Percentiles rank a stretch among this genome's conserved stretches.
Evolutionary conservation across 225 moss, liverwort and hornwort genomes (phyloP).

Genomic region (Bryoerythrophyllum caledonicum): DNA sequence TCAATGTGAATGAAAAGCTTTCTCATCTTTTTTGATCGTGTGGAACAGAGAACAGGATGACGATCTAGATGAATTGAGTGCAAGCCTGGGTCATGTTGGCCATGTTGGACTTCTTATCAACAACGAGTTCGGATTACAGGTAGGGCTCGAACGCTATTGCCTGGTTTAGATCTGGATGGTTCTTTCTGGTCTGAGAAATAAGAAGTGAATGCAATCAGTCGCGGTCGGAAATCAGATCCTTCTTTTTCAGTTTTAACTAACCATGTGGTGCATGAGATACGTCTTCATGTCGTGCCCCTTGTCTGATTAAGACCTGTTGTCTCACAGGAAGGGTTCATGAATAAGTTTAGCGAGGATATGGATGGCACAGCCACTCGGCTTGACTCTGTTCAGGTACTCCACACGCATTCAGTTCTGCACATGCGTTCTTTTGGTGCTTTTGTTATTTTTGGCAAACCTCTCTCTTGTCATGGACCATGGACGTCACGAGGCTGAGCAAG

Average conservation of each 20-base stretch:
- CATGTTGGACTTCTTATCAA: constrained; percentile 84
- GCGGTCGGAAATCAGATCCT: not conserved
- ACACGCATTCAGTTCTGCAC: not conserved
- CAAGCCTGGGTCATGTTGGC: constrained; percentile 73
- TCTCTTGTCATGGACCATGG: not conserved
- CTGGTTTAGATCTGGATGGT: constrained; percentile 1
- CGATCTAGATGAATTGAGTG: constrained; percentile 82
- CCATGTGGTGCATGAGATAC: constrained; percentile 5
- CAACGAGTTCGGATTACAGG: constrained; percentile 82
- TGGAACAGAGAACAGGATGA: constrained; percentile 87
- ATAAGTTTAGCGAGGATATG: constrained; percentile 73
- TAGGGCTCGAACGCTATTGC: constrained; percentile 18
- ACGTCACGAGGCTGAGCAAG: not conserved
- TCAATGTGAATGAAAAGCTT: not conserved
- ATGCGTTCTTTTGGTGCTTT: not conserved
- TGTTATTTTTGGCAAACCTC: constrained; percentile 11
- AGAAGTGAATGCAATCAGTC: not conserved
- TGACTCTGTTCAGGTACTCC: constrained; percentile 76
- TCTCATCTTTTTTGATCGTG: constrained; percentile 10
- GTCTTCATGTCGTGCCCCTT: not conserved
- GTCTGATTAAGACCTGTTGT: constrained; percentile 6
- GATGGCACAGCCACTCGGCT: constrained; percentile 79
- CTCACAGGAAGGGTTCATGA: constrained; percentile 74
- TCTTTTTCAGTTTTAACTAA: not conserved
- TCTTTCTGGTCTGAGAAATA: not conserved